phyloP scores from a whole-genome alignment of 306 rosid genomes.

The Trichosanthes truncata region DNA sequence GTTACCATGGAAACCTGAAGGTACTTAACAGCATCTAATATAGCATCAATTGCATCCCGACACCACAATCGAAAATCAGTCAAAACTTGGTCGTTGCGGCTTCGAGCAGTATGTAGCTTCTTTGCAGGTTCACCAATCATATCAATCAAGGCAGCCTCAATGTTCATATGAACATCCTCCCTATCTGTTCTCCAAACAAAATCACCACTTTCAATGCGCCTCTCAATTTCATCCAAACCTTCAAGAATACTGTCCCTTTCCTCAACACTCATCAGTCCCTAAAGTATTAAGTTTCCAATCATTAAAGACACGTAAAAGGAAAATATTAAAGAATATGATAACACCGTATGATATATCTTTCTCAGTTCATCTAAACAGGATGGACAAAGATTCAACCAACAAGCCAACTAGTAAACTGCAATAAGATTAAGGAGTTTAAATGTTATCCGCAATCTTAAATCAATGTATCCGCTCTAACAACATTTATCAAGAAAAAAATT shows the following conservation, averaged over 20 bases:
- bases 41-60: slow-evolving; percentile 74
- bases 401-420: background rate
- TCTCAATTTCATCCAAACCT: slow-evolving; percentile 64
- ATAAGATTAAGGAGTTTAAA: background rate
- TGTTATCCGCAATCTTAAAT: background rate
- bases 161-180: slow-evolving; percentile 97
- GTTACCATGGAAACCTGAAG: slow-evolving; percentile 61
- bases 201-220: slow-evolving; percentile 60
- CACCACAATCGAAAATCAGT: slow-evolving; percentile 87
- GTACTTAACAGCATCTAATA: slow-evolving; percentile 32
- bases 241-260: slow-evolving; percentile 62
- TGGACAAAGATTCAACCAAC: background rate
- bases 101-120: slow-evolving; percentile 89
- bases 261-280: slow-evolving; percentile 57
- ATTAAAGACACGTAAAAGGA: background rate
- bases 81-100: slow-evolving; percentile 75
- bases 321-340: background rate
- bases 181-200: slow-evolving; percentile 88
- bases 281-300: background rate
- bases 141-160: slow-evolving; percentile 87
- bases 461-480: background rate
- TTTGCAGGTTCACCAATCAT: slow-evolving; percentile 91
- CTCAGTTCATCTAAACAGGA: background rate
- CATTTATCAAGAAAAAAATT: background rate
- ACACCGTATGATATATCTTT: background rate